phyloP scores from a whole-genome alignment of 495 filamentous ascomycete species.

The Jackrogersella minutella region DNA sequence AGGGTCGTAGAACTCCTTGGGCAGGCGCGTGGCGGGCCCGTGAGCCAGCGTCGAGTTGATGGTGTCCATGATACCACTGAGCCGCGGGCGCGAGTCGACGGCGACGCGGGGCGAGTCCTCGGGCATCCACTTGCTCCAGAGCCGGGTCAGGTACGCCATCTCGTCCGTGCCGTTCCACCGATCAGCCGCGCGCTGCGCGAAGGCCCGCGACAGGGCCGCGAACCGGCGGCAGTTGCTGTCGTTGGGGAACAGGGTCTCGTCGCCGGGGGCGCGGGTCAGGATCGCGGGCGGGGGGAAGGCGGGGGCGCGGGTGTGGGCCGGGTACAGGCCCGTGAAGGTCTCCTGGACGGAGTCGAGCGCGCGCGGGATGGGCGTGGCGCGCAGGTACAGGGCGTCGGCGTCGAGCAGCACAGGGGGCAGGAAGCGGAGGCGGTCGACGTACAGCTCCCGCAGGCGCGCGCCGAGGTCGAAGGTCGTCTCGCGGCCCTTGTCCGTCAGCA shows the following conservation, averaged over 20 bases:
- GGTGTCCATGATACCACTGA: slow-evolving; percentile 93
- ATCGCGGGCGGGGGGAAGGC: slow-evolving; percentile 76
- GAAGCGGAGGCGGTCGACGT: slow-evolving; percentile 87
- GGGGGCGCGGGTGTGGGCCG: slow-evolving; percentile 65
- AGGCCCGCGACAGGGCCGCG: slow-evolving; percentile 77
- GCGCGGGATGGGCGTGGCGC: slow-evolving; percentile 83
- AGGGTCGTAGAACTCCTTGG: slow-evolving; percentile 85
- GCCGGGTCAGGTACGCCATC: slow-evolving; percentile 81
- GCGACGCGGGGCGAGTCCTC: slow-evolving; percentile 69
- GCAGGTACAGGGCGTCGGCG: slow-evolving; percentile 80
- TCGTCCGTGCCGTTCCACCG: slow-evolving; percentile 84
- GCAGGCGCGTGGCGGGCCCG: slow-evolving; percentile 77
- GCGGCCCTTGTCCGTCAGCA: slow-evolving; percentile 87
- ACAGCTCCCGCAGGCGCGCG: slow-evolving; percentile 78
- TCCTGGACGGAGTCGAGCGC: slow-evolving; percentile 91
- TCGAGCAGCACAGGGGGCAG: slow-evolving; percentile 72
- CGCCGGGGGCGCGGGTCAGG: slow-evolving; percentile 71
- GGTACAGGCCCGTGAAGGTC: slow-evolving; percentile 89
- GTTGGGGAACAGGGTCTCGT: slow-evolving; percentile 95
- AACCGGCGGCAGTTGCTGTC: slow-evolving; percentile 86
- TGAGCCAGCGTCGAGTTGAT: slow-evolving; percentile 90
- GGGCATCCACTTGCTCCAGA: slow-evolving; percentile 86
- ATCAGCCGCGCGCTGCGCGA: slow-evolving; percentile 80
- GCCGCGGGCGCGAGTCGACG: slow-evolving; percentile 82
- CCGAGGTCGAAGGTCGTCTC: slow-evolving; percentile 85